phyloP scores from a whole-genome alignment of 2,329 filamentous ascomycete genomes.

The Cladophialophora bantiana region DNA sequence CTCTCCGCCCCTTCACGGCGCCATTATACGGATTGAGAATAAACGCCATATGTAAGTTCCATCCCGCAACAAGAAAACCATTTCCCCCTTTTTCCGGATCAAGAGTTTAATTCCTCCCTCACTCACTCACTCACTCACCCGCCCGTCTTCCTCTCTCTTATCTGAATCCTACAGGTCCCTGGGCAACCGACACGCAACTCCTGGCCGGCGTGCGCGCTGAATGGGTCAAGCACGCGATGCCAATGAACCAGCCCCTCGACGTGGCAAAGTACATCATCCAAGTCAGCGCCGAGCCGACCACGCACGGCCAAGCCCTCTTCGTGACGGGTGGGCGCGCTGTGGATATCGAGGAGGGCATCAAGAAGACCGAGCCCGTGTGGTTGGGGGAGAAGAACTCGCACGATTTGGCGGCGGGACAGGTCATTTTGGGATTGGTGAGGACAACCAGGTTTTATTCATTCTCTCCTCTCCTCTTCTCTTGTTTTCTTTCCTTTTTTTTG shows the following conservation, averaged over 20 bases:
- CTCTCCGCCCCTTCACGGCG: constrained; percentile 50
- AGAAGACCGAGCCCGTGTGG: constrained; percentile 53
- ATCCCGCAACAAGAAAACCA: not conserved
- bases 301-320: constrained; percentile 51
- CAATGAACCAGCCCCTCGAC: constrained; percentile 50
- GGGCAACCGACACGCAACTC: constrained; percentile 53
- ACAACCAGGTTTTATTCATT: too few relatives aligned
- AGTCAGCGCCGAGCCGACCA: constrained; percentile 44
- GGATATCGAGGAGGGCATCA: constrained; percentile 53
- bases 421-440: constrained; percentile 37
- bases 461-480: not conserved
- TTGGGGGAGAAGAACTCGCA: constrained; percentile 48
- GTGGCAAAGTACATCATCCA: constrained; percentile 51
- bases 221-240: constrained; percentile 50
- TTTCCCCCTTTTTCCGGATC: not conserved
- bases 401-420: constrained; percentile 31
- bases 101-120: not conserved
- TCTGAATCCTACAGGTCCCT: constrained; percentile 44
- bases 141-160: not conserved
- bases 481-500: not conserved
- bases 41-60: constrained; percentile 50
- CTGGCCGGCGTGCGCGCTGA: constrained; percentile 48
- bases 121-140: not conserved
- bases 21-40: constrained; percentile 50
- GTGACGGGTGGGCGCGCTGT: constrained; percentile 54